Conservation (phyloP, 164 flowering plant species). For the Piper betle region DNA sequence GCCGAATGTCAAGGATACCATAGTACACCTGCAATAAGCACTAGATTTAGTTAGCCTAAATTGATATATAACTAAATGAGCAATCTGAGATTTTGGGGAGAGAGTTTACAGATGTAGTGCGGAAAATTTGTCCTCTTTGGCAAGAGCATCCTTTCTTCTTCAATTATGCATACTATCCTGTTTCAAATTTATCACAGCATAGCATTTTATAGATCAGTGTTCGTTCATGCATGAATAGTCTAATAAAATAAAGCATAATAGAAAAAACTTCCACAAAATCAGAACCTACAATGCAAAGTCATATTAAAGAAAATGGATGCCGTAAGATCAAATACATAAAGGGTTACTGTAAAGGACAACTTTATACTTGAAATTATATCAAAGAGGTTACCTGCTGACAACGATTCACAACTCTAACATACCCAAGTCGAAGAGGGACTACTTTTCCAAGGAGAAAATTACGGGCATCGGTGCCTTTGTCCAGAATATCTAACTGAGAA, state of each 20-base stretch:
- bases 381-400: slow-evolving; percentile 75
- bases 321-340: no score
- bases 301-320: no score
- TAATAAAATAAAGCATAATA: not conserved
- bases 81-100: not conserved
- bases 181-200: not conserved
- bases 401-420: slow-evolving; percentile 92
- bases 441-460: slow-evolving; percentile 90
- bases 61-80: not conserved
- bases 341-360: no score
- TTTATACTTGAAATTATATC: no score
- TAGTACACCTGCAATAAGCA: slow-evolving; percentile 49
- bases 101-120: slow-evolving; percentile 54
- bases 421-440: slow-evolving; percentile 83
- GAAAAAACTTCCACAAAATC: not conserved
- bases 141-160: slow-evolving; percentile 80
- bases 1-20: slow-evolving; percentile 74
- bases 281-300: not conserved
- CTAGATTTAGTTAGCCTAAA: not conserved
- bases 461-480: slow-evolving; percentile 94
- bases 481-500: slow-evolving; percentile 93
- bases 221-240: no score
- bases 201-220: not conserved
- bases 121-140: slow-evolving; percentile 83
- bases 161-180: slow-evolving; percentile 75